These are phyloP conservation scores for Apiospora kogelbergensis DNA, from an alignment of 2,329 filamentous ascomycete genomes.

Conservation along the genomic window DNA sequence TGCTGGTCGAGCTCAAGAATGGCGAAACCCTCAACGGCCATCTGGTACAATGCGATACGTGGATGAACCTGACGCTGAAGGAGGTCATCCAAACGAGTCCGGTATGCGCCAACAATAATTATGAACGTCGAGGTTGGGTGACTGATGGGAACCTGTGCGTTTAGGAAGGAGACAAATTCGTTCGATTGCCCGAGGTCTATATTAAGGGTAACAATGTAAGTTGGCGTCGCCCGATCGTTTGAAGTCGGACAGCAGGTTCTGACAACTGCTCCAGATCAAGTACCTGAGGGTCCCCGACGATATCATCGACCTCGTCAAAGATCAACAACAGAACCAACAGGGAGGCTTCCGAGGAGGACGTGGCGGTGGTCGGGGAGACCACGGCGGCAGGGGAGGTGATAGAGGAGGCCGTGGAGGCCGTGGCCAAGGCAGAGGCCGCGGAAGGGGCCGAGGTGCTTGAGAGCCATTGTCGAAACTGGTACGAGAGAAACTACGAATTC, in stretches of 20 bases:
- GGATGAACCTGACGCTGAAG: conserved; percentile 98
- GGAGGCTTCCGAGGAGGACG: conserved; percentile 65
- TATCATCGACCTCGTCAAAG: conserved; percentile 91
- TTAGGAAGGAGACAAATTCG: conserved; percentile 90
- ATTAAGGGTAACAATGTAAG: conserved; percentile 95
- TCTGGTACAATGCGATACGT: conserved; percentile 94
- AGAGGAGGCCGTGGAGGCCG: conserved; percentile 57
- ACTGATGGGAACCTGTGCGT: background rate
- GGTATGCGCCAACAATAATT: conserved; percentile 40
- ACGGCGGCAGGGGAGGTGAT: conserved; percentile 56
- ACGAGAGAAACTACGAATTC: background rate
- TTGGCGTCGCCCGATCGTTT: conserved; percentile 16
- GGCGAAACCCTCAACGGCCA: conserved; percentile 90
- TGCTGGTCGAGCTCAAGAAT: conserved; percentile 57
- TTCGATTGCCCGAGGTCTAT: conserved; percentile 89
- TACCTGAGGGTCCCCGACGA: conserved; percentile 95
- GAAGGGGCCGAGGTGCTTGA: conserved; percentile 39
- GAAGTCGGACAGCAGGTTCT: conserved; percentile 14
- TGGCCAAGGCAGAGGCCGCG: conserved; percentile 47
- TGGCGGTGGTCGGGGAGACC: conserved; percentile 58
- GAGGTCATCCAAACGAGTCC: conserved; percentile 96
- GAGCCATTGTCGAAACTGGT: conserved; percentile 15
- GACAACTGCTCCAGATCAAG: conserved; percentile 73
- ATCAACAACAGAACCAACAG: conserved; percentile 77
- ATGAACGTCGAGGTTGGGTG: background rate